phyloP scores from a whole-genome alignment of 176 grass and related monocot genomes.

The Cocos nucifera region DNA sequence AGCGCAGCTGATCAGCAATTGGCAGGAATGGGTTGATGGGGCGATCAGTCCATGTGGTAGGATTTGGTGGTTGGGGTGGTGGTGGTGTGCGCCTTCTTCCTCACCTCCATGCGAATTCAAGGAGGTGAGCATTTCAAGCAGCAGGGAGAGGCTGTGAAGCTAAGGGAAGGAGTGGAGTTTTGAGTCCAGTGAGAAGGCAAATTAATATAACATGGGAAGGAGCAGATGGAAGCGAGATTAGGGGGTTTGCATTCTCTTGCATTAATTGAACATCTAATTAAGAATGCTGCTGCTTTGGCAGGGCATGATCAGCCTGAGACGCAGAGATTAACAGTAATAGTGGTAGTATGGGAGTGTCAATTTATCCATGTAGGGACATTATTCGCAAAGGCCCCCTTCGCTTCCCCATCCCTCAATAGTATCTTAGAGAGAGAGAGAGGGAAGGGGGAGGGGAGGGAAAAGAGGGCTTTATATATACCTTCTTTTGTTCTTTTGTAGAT shows the following conservation, averaged over 20 bases:
- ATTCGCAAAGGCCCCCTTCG: conserved; percentile 14
- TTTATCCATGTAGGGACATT: conserved; percentile 48
- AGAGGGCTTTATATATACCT: neutral
- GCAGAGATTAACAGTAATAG: conserved; percentile 28
- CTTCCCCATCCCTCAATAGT: conserved; percentile 16
- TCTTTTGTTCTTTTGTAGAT: conserved; percentile 13
- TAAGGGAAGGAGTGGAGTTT: conserved; percentile 10
- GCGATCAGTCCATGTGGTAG: neutral
- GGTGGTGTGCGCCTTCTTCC: conserved; percentile 19
- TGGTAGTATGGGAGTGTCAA: conserved; percentile 22
- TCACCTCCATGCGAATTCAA: conserved; percentile 30
- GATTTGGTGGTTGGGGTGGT: neutral
- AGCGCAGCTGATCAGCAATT: conserved; percentile 54
- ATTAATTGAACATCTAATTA: conserved; percentile 37
- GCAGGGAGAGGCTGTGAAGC: conserved; percentile 1
- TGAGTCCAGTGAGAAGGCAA: neutral
- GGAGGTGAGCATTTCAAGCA: conserved; percentile 62
- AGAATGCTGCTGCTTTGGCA: conserved; percentile 79
- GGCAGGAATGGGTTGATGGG: conserved; percentile 30
- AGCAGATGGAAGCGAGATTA: neutral
- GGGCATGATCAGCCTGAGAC: conserved; percentile 86
- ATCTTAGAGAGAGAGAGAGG: conserved; percentile 7
- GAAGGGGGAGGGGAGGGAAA: conserved; percentile 10
- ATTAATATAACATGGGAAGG: too few species aligned
- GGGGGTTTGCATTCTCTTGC: conserved; percentile 2